phyloP scores from a whole-genome alignment of 75 land plant genomes.

The Selaginella moellendorffii region DNA sequence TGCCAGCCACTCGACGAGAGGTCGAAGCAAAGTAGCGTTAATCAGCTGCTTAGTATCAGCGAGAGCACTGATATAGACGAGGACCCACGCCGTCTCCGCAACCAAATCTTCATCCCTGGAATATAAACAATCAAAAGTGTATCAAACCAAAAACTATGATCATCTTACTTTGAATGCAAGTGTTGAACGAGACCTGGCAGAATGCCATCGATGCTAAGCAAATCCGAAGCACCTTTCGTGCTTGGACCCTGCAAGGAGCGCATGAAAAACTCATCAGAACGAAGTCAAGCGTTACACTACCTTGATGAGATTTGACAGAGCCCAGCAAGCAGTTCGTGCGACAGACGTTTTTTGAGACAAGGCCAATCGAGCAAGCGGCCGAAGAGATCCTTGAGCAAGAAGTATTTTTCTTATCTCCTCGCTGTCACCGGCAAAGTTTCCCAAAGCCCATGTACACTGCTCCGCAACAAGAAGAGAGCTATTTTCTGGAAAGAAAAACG shows the following conservation, averaged over 20 bases:
- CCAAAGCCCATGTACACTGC: conserved; percentile 99
- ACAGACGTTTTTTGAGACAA: conserved; percentile 50
- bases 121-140: background rate
- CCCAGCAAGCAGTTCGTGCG: conserved; percentile 97
- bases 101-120: conserved; percentile 23
- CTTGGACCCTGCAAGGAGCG: conserved; percentile 78
- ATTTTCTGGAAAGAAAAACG: conserved; percentile 40
- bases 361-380: conserved; percentile 68
- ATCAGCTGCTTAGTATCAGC: conserved; percentile 53
- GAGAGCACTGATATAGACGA: conserved; percentile 83
- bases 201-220: conserved; percentile 56
- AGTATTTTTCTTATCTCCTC: conserved; percentile 68
- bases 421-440: conserved; percentile 97
- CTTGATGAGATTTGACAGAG: conserved; percentile 92
- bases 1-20: conserved; percentile 49
- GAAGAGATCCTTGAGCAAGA: conserved; percentile 80
- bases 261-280: background rate
- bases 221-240: conserved; percentile 69
- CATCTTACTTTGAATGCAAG: conserved; percentile 45
- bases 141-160: background rate
- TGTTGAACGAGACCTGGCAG: conserved; percentile 55
- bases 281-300: conserved; percentile 16
- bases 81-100: conserved; percentile 92
- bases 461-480: conserved; percentile 77
- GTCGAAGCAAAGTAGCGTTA: conserved; percentile 51